phyloP scores from a whole-genome alignment of 495 filamentous ascomycete species.

The Evernia prunastri region DNA sequence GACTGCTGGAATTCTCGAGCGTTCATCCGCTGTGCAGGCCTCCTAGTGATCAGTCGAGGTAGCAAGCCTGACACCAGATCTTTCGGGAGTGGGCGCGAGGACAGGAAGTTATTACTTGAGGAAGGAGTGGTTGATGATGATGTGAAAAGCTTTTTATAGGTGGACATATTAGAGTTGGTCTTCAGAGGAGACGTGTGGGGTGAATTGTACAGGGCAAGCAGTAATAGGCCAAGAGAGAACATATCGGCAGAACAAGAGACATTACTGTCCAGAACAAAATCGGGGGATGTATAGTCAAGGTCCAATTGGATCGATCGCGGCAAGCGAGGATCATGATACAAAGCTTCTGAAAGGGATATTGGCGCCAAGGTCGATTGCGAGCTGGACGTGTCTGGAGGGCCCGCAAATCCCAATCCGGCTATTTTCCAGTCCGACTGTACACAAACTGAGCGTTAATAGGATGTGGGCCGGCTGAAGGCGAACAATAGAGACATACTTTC shows the following conservation, averaged over 20 bases:
- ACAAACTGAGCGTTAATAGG: conserved; percentile 22
- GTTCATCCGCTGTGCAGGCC: conserved; percentile 77
- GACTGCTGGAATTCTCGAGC: conserved; percentile 91
- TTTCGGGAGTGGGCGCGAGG: conserved; percentile 67
- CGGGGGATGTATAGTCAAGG: conserved; percentile 87
- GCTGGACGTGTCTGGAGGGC: conserved; percentile 60
- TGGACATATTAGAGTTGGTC: conserved; percentile 65
- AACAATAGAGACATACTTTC: conserved; percentile 52
- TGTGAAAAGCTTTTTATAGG: conserved; percentile 75
- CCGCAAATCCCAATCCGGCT: conserved; percentile 83
- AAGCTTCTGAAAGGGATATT: conserved; percentile 73
- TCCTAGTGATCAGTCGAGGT: conserved; percentile 74
- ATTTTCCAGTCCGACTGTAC: conserved; percentile 95
- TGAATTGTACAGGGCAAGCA: conserved; percentile 85
- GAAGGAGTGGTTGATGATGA: conserved; percentile 71
- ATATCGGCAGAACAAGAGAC: conserved; percentile 76
- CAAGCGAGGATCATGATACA: conserved; percentile 77
- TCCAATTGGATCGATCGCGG: conserved; percentile 80
- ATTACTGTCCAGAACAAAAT: conserved; percentile 84
- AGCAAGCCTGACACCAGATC: conserved; percentile 69
- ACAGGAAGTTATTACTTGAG: conserved; percentile 75
- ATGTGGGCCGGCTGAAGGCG: neutral
- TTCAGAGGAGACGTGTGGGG: conserved; percentile 83
- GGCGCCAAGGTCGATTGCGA: conserved; percentile 63
- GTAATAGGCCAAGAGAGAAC: conserved; percentile 85